Evolutionary conservation across 768 basidiomycete genomes (phyloP).

Genomic region (Kwoniella newhampshirensis): DNA sequence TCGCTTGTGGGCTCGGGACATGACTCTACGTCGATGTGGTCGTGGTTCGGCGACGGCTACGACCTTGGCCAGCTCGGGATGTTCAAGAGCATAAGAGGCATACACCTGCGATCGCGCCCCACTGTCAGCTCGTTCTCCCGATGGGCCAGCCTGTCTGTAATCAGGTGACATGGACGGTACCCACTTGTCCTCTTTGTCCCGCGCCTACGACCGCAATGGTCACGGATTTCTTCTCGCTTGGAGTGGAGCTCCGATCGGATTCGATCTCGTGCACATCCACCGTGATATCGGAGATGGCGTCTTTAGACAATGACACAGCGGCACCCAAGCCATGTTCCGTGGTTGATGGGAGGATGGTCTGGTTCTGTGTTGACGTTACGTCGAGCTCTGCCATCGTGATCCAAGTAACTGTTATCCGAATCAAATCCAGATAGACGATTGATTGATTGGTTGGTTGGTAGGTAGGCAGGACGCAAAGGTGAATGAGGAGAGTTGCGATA

Average conservation of each 20-base stretch:
- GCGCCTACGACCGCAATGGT: slow-evolving; percentile 79
- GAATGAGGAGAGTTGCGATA: no score
- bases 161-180: slow-evolving; percentile 17
- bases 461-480: no score
- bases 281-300: no score
- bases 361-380: neutral
- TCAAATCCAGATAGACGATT: no score
- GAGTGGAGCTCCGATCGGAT: no score
- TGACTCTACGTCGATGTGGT: slow-evolving; percentile 62
- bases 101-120: slow-evolving; percentile 60
- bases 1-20: slow-evolving; percentile 59
- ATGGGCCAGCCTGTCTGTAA: no score
- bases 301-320: neutral
- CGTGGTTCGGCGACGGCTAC: slow-evolving; percentile 85
- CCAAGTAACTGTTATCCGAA: no score
- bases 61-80: slow-evolving; percentile 68
- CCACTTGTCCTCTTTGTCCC: slow-evolving; percentile 75
- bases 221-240: slow-evolving; percentile 8
- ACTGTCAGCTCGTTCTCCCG: neutral
- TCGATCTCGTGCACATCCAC: neutral
- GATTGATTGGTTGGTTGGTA: no score
- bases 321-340: slow-evolving; percentile 2
- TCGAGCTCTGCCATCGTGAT: slow-evolving; percentile 19
- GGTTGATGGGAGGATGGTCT: neutral
- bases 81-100: slow-evolving; percentile 62